phyloP scores from a whole-genome alignment of 345 rosid species.

The Hibiscus mutabilis region DNA sequence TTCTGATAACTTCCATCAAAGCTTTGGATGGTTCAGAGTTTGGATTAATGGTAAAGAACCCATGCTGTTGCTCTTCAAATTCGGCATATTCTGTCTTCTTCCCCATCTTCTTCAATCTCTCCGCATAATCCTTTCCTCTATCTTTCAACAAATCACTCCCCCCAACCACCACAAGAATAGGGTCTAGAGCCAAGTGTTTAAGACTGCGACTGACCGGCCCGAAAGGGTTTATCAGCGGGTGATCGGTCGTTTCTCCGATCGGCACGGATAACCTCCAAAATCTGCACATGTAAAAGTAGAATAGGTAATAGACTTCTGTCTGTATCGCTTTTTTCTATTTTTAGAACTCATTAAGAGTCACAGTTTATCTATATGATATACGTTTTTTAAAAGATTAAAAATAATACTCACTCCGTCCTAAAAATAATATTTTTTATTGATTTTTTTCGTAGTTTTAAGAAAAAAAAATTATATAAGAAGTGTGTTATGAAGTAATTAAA shows the following conservation, averaged over 20 bases:
- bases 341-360: no score
- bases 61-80: conserved; percentile 49
- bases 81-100: conserved; percentile 44
- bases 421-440: no score
- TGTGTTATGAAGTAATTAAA: no score
- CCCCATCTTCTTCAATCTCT: conserved; percentile 29
- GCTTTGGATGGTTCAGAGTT: conserved; percentile 28
- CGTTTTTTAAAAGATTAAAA: no score
- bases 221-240: conserved; percentile 55
- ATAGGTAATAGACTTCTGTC: no score
- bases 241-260: conserved; percentile 43
- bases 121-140: conserved; percentile 38
- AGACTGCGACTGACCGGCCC: conserved; percentile 37
- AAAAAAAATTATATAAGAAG: no score
- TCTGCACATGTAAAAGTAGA: conserved; percentile 16
- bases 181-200: conserved; percentile 29
- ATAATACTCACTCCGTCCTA: no score
- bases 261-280: conserved; percentile 58
- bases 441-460: no score
- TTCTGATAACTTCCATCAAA: conserved; percentile 36
- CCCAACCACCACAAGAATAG: conserved; percentile 43
- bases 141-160: conserved; percentile 49
- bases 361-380: no score
- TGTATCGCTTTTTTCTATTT: no score
- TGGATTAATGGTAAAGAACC: conserved; percentile 54